Conservation (phyloP, 805 yeast genomes). For the Metschnikowia colocasiae region DNA sequence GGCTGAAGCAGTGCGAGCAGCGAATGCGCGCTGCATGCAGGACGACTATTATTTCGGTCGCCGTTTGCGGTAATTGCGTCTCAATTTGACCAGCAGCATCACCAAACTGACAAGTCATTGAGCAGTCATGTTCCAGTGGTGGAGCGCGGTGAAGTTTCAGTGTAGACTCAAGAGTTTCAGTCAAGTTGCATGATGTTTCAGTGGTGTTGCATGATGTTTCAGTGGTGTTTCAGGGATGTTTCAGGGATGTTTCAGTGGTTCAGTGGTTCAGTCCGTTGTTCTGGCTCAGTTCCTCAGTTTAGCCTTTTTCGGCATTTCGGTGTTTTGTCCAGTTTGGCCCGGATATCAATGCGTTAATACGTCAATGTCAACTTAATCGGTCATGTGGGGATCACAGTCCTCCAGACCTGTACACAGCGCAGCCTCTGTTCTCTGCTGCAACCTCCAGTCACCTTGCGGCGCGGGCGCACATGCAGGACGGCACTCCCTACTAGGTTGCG, state of each 20-base stretch:
- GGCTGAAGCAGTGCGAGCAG: constrained; percentile 1
- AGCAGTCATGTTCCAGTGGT: too few species aligned
- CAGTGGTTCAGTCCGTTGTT: neutral
- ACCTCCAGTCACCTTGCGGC: neutral
- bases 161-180: too few species aligned
- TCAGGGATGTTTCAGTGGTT: neutral
- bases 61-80: neutral
- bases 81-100: neutral
- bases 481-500: constrained; percentile 3
- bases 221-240: neutral
- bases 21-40: neutral
- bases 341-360: too few species aligned
- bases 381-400: too few species aligned
- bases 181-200: neutral
- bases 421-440: neutral
- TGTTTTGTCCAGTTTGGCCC: too few species aligned
- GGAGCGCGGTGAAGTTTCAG: too few species aligned
- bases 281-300: too few species aligned
- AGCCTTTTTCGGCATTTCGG: too few species aligned
- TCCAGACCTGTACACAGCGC: neutral
- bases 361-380: too few species aligned
- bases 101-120: too few species aligned
- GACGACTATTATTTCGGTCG: neutral
- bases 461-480: neutral
- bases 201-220: neutral